Base-by-base conservation (phyloP, 2,329 filamentous ascomycete species). In the Talaromyces sp. region DNA sequence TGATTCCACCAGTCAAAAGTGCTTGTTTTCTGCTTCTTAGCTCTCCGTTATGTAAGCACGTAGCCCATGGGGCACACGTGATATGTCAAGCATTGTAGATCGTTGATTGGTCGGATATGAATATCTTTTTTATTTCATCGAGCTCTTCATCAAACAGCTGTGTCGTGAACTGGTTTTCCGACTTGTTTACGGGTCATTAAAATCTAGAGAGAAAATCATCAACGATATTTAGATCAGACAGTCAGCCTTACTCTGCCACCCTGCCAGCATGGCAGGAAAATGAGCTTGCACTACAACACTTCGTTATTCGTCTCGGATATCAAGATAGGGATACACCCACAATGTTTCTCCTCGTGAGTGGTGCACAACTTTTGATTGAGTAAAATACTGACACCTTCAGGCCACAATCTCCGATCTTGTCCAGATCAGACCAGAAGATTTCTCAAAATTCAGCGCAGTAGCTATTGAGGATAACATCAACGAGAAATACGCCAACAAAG, bases 401-500 rank as follows among this genome's bases (percentile, higher is more conserved):
- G 83, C 93, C 50, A 97, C 95, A 70, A 89, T 99, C 72, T 90
- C 93, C 71, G 95, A 99, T 82, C 85, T 99, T 71, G 92, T 99
- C 70, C 92, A 96, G 79, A 96, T 99, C 80, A 85, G 87, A 37
- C 95, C 95, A 1, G 87, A 92, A 73, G 91, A 97, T 75, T 97
- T 98, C 75, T 86, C 88, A 67, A 95, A 95, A 78, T 78, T 80
- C 69, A 96, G 91, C 73, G 86, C 87, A 37, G 86, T 93, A 68
- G 92, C 93, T 1, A 92, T 99, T 68, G 93, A 97, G 79, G 93
- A 99, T 81, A 95, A 95, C 73, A 95, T 99, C 80, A 98, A 99
- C 77, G 85, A 89, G 68, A 99, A 99, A 80, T 99, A 97, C 78
- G 89, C 94, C 66, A 97, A 99, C 81, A 95, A 94, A 79, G 90